Evolutionary conservation across 768 basidiomycete species (phyloP), one percentile per base, ranked within the genome.

Genomic region (Baorangia bicolor): DNA sequence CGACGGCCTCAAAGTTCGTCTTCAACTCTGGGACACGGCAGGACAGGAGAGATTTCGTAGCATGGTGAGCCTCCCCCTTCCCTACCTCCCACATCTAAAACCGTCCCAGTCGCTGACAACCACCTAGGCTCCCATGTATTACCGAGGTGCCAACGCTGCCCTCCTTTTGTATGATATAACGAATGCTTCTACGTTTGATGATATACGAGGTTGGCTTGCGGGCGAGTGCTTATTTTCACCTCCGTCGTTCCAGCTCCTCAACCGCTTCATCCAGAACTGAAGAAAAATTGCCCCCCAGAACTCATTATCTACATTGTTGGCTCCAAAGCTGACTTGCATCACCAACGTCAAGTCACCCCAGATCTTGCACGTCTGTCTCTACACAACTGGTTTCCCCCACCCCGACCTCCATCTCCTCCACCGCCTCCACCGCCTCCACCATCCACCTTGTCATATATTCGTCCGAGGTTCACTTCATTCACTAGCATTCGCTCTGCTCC

Each of bases 81-180:
- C 25, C 23, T 28, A 7, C 35, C 44, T 49, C 38, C 45, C 46
- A 21, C 27, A 41, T 55, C 59, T 52, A 42, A 55, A 56, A 48
- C 62, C 49, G 49, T 60, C 62, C 18, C 51, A 54, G 46, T 57
- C 51, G 43, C 63, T 60, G 51, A 65, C 54, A 42, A 43, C 33
- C 42, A 42, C 42, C 46, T 64, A 92, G 92, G 94, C 94, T 64
- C 92, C 92, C 63, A 94, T 96, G 88, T 96, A 95, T 78, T 95
- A 95, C 81, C 86, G 93, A 75, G 93, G 93, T 70, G 92, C 94
- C 66, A 91, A 95, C 69, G 94, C 94, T 61, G 94, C 94, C 35
- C 82, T 98, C 59, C 80, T 97, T 63, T 81, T 96, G 70, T 98
- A 98, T 76, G 94, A 98, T 79, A 92, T 96, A 64, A 95, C 95